phyloP scores from a whole-genome alignment of 805 yeast species.

The Clavispora santaluciae region DNA sequence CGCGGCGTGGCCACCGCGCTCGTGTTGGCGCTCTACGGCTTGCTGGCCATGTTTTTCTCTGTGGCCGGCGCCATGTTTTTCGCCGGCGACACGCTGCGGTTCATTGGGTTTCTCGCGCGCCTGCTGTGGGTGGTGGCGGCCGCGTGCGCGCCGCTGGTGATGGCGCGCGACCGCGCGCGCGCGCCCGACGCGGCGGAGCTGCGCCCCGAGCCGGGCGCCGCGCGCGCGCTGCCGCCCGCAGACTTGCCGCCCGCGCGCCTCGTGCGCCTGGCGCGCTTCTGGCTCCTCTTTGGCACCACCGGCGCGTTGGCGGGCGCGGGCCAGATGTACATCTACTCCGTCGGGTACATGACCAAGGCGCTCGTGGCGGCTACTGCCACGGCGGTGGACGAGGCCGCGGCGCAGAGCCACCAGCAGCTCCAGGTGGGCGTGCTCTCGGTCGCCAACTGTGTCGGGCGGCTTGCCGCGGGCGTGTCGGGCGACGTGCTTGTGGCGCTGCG shows the following conservation, averaged over 20 bases:
- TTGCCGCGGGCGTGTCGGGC: conserved; percentile 58
- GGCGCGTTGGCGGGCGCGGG: conserved; percentile 41
- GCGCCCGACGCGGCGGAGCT: conserved; percentile 3
- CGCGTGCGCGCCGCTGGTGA: conserved; percentile 45
- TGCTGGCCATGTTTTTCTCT: conserved; percentile 67
- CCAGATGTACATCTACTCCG: conserved; percentile 45
- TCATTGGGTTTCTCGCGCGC: conserved; percentile 44
- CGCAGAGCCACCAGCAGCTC: conserved; percentile 56
- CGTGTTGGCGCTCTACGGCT: conserved; percentile 71
- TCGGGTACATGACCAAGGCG: conserved; percentile 43
- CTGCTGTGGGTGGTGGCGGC: conserved; percentile 38
- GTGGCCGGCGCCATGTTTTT: conserved; percentile 47
- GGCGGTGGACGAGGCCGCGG: conserved; percentile 23
- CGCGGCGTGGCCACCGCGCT: conserved; percentile 73
- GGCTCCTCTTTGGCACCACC: conserved; percentile 35
- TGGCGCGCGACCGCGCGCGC: conserved; percentile 35
- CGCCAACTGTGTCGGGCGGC: conserved; percentile 62
- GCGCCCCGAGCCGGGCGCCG: neutral
- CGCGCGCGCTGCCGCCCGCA: neutral
- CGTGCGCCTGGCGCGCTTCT: conserved; percentile 24
- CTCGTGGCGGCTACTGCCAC: conserved; percentile 16
- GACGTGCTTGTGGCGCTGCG: conserved; percentile 50
- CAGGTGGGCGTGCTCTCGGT: conserved; percentile 72
- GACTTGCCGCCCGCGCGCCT: conserved; percentile 16
- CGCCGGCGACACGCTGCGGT: conserved; percentile 54